These are phyloP conservation scores for Sporodiniella umbellata DNA, from an alignment of 371 early-diverging fungal genomes.

Conservation along the genomic window DNA sequence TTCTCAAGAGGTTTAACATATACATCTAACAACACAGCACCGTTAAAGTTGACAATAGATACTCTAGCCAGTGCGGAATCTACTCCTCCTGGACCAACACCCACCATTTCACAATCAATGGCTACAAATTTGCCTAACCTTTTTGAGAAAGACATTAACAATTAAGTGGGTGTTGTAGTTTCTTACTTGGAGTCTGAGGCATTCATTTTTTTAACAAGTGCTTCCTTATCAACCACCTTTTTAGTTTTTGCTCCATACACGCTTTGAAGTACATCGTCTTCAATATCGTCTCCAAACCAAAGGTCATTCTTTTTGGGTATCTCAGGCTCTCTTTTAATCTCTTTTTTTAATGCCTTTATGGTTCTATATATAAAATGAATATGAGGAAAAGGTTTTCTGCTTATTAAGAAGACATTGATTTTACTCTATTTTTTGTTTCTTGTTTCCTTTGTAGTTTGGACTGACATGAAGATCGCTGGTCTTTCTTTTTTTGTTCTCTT, in stretches of 20 bases:
- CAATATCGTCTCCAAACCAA: slow-evolving; percentile 61
- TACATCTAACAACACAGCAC: slow-evolving; percentile 80
- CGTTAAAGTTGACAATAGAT: slow-evolving; percentile 90
- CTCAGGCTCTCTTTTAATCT: background rate
- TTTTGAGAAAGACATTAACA: background rate
- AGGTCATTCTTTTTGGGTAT: slow-evolving; percentile 48
- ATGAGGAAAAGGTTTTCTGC: background rate
- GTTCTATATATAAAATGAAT: background rate
- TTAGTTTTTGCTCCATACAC: slow-evolving; percentile 38
- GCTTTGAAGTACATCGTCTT: slow-evolving; percentile 44
- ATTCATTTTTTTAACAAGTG: slow-evolving; percentile 34
- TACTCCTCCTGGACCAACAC: slow-evolving; percentile 82
- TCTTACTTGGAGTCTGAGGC: slow-evolving; percentile 34
- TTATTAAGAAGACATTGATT: background rate
- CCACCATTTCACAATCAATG: slow-evolving; percentile 99
- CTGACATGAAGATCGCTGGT: slow-evolving; percentile 14
- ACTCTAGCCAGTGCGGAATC: slow-evolving; percentile 89
- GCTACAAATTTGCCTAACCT: slow-evolving; percentile 84
- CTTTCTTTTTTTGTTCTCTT: slow-evolving; percentile 18
- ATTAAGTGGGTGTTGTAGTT: slow-evolving; percentile 30
- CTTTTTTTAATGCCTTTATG: slow-evolving; percentile 6
- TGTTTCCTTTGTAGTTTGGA: slow-evolving; percentile 24
- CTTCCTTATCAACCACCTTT: slow-evolving; percentile 10
- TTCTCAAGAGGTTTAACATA: slow-evolving; percentile 79
- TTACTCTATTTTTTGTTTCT: slow-evolving; percentile 22